Percentiles rank a stretch among this genome's conserved stretches.
Conservation (phyloP, 2,329 filamentous ascomycete genomes). For the Raffaelea arxii region DNA sequence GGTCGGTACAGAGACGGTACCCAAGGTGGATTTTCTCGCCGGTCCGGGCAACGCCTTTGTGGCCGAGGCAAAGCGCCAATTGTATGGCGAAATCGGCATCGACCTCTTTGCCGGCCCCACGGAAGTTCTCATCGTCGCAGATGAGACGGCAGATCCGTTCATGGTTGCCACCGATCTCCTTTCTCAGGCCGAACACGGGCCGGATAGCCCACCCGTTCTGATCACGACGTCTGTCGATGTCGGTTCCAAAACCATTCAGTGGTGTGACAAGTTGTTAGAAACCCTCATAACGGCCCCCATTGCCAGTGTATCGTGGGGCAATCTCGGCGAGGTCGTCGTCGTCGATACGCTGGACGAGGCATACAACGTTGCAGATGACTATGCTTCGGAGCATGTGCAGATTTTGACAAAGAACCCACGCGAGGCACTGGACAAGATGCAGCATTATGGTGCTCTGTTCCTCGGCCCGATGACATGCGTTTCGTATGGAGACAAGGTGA, state of each 20-base stretch:
- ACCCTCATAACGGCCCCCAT: slow-evolving; percentile 31
- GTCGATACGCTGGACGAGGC: slow-evolving; percentile 30
- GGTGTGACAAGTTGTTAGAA: slow-evolving; percentile 27
- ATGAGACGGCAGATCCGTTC: slow-evolving; percentile 34
- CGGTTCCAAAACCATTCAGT: slow-evolving; percentile 25
- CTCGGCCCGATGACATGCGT: slow-evolving; percentile 42
- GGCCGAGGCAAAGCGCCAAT: slow-evolving; percentile 41
- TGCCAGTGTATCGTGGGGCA: slow-evolving; percentile 32
- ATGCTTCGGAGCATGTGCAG: slow-evolving; percentile 41
- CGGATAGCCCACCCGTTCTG: slow-evolving; percentile 38
- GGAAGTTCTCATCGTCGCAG: slow-evolving; percentile 40
- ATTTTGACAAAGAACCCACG: slow-evolving; percentile 35
- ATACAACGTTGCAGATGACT: slow-evolving; percentile 34
- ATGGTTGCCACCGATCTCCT: slow-evolving; percentile 35
- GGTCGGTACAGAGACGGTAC: slow-evolving; percentile 45
- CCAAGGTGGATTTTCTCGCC: slow-evolving; percentile 43
- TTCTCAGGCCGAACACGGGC: slow-evolving; percentile 40
- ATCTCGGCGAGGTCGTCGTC: slow-evolving; percentile 35
- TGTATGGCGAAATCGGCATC: slow-evolving; percentile 44
- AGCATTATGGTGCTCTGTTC: slow-evolving; percentile 39
- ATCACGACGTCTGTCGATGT: slow-evolving; percentile 35
- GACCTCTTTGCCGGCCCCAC: slow-evolving; percentile 44
- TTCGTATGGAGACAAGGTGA: slow-evolving; percentile 41
- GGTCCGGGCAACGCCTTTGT: slow-evolving; percentile 46
- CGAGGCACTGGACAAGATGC: slow-evolving; percentile 40